phyloP scores from a whole-genome alignment of 2,329 filamentous ascomycete species.

The Hypoxylon sp. region DNA sequence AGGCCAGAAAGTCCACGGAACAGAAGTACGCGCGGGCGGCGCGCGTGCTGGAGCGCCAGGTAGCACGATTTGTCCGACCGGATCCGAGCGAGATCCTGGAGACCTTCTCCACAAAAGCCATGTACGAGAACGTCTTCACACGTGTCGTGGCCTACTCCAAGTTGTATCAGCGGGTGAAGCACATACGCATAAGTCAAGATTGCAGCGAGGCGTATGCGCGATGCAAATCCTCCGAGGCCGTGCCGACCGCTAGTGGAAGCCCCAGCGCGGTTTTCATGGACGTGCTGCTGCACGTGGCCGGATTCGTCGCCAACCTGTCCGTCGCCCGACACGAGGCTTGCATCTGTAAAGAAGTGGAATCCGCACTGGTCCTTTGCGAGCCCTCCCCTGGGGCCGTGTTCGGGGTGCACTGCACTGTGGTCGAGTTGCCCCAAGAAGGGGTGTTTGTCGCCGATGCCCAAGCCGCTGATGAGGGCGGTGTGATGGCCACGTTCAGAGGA shows the following conservation, averaged over 20 bases:
- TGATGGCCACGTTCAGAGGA: constrained; percentile 13
- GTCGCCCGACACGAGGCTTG: constrained; percentile 21
- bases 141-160: constrained; percentile 36
- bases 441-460: constrained; percentile 14
- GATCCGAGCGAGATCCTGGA: constrained; percentile 17
- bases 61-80: constrained; percentile 3
- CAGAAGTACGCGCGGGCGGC: constrained; percentile 6
- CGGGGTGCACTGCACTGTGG: constrained; percentile 26
- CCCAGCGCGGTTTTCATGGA: constrained; percentile 36
- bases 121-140: constrained; percentile 36
- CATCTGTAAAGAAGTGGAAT: constrained; percentile 33
- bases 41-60: constrained; percentile 3
- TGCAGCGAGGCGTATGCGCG: constrained; percentile 20
- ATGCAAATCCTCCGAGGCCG: constrained; percentile 15
- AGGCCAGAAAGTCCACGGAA: constrained; percentile 8
- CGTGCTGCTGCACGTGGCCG: constrained; percentile 37
- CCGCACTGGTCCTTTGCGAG: constrained; percentile 19
- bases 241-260: constrained; percentile 2
- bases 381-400: constrained; percentile 6
- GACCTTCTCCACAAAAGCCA: constrained; percentile 26
- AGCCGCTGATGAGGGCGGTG: constrained; percentile 9
- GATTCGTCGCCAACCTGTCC: constrained; percentile 37
- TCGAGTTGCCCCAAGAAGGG: constrained; percentile 4
- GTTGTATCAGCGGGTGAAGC: constrained; percentile 24
- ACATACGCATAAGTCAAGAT: constrained; percentile 17